Evolutionary conservation across 139 green algal genomes (phyloP).

Genomic region (Asterochloris sp.): DNA sequence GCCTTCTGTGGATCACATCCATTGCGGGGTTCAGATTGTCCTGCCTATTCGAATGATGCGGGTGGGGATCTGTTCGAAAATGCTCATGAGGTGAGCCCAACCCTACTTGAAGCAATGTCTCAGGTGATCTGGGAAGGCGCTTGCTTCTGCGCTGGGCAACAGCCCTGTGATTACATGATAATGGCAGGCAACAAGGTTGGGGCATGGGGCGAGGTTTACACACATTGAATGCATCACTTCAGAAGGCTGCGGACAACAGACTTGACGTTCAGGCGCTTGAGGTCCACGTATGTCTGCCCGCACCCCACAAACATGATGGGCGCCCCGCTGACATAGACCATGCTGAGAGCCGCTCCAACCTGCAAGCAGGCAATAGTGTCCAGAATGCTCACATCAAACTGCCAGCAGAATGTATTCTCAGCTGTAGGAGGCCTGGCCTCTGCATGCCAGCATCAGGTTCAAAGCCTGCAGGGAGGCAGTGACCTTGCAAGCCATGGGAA

Average conservation of each 20-base stretch:
- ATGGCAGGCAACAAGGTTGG: too few relatives aligned
- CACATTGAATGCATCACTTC: slow-evolving; percentile 33
- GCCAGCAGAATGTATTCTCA: not conserved
- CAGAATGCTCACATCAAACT: not conserved
- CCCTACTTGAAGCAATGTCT: too few relatives aligned
- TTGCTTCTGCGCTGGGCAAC: too few relatives aligned
- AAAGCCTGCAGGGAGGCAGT: not conserved
- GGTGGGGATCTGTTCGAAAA: too few relatives aligned
- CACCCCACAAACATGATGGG: slow-evolving; percentile 99
- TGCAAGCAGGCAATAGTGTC: slow-evolving; percentile 6
- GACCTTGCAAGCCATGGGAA: not conserved
- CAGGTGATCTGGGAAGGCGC: too few relatives aligned
- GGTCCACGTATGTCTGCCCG: slow-evolving; percentile 96
- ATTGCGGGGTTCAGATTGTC: too few relatives aligned
- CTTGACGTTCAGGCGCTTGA: slow-evolving; percentile 92
- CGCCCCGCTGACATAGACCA: slow-evolving; percentile 95
- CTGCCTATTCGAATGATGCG: too few relatives aligned
- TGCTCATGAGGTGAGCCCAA: too few relatives aligned
- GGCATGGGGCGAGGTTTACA: too few relatives aligned
- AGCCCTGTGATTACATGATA: too few relatives aligned
- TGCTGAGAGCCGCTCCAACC: slow-evolving; percentile 93
- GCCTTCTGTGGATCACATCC: too few relatives aligned
- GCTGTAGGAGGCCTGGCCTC: not conserved
- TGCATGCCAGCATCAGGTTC: not conserved
- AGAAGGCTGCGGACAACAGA: slow-evolving; percentile 85